Conservation (phyloP, 2,329 filamentous ascomycete species). For the Colletotrichum lindemuthianum region DNA sequence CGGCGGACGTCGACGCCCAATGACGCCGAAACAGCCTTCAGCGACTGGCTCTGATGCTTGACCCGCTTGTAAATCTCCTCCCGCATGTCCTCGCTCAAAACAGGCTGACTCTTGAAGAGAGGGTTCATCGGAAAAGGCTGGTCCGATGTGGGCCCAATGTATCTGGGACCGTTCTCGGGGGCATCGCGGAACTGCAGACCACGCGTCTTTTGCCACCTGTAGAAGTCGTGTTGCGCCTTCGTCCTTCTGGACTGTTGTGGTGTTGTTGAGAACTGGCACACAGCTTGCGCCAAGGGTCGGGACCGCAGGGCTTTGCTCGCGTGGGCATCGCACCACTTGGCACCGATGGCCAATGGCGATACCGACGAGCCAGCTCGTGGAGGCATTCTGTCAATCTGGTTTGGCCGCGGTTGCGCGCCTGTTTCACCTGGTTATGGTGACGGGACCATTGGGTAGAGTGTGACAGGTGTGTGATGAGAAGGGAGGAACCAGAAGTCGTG, state of each 20-base stretch:
- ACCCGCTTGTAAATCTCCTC: slow-evolving; percentile 80
- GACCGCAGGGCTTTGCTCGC: slow-evolving; percentile 14
- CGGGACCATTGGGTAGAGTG: slow-evolving; percentile 22
- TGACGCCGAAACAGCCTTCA: slow-evolving; percentile 81
- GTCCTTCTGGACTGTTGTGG: slow-evolving; percentile 50
- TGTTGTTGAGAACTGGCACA: slow-evolving; percentile 52
- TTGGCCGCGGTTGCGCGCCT: slow-evolving; percentile 26
- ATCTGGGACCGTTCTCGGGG: slow-evolving; percentile 43
- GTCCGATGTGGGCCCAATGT: slow-evolving; percentile 51
- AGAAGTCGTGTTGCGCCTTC: slow-evolving; percentile 49
- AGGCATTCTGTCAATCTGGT: slow-evolving; percentile 24
- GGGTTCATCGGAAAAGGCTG: slow-evolving; percentile 80
- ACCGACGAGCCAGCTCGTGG: slow-evolving; percentile 26
- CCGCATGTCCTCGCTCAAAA: slow-evolving; percentile 78
- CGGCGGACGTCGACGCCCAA: slow-evolving; percentile 83
- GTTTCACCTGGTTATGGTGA: slow-evolving; percentile 12
- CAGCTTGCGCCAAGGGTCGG: slow-evolving; percentile 15
- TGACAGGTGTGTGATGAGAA: not conserved
- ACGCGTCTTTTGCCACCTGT: slow-evolving; percentile 45
- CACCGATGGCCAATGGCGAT: slow-evolving; percentile 24
- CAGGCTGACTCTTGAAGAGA: slow-evolving; percentile 74
- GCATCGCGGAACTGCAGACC: slow-evolving; percentile 35
- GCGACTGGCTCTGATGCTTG: slow-evolving; percentile 70
- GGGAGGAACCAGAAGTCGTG: not conserved
- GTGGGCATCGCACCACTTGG: slow-evolving; percentile 27